Conservation (phyloP, 768 basidiomycete genomes). For the Candolleomyces eurysporus region DNA sequence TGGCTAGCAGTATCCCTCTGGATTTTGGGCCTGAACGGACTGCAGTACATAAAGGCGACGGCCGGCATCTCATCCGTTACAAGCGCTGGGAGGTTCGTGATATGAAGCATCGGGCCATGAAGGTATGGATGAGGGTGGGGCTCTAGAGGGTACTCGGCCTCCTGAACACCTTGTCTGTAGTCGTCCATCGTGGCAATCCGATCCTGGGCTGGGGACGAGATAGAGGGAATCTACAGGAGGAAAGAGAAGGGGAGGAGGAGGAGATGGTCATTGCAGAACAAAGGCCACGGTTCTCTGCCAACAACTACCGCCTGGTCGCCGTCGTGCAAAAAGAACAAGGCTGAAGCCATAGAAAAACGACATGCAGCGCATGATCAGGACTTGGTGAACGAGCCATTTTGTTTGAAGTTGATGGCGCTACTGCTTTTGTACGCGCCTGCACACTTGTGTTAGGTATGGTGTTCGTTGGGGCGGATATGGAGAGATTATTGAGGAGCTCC, state of each 20-base stretch:
- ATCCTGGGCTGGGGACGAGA: constrained; percentile 14
- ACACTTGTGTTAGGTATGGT: no score
- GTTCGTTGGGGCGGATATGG: no score
- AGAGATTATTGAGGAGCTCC: no score
- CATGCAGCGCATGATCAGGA: constrained; percentile 16
- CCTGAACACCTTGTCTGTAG: constrained; percentile 31
- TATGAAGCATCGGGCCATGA: constrained; percentile 81
- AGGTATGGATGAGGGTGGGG: constrained; percentile 77
- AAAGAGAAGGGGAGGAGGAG: neutral
- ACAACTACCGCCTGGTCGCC: neutral
- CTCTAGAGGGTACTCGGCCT: constrained; percentile 21
- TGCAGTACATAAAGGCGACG: constrained; percentile 67
- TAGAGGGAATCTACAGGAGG: constrained; percentile 6
- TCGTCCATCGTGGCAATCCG: constrained; percentile 42
- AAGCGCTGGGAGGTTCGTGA: constrained; percentile 72
- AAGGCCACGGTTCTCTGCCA: neutral
- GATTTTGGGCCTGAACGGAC: constrained; percentile 81
- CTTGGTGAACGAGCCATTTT: constrained; percentile 5
- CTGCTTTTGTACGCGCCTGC: constrained; percentile 6
- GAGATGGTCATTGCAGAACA: neutral
- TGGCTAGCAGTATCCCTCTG: constrained; percentile 53
- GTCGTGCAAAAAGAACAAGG: neutral
- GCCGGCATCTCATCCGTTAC: constrained; percentile 79
- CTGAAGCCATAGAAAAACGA: neutral
- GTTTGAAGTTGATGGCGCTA: neutral